phyloP scores from a whole-genome alignment of 2,329 filamentous ascomycete genomes.

The Pseudogymnoascus sp. region DNA sequence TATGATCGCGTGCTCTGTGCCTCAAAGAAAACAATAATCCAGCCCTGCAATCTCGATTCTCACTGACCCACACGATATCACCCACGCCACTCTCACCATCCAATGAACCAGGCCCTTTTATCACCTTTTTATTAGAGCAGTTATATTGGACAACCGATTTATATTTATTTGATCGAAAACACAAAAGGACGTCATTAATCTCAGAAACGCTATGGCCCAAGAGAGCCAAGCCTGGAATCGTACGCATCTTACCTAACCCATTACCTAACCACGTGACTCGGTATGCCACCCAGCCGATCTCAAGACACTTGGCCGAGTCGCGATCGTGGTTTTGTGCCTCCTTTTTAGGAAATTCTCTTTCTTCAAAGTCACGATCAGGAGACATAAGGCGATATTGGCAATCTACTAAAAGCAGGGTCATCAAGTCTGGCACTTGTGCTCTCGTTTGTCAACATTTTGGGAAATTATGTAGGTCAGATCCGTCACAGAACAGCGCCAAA shows the following conservation, averaged over 20 bases:
- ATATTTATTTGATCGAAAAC: neutral
- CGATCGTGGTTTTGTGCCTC: neutral
- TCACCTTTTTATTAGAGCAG: constrained; percentile 9
- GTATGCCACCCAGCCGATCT: neutral
- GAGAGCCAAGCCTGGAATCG: constrained; percentile 5
- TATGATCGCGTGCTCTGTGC: neutral
- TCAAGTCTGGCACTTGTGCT: neutral
- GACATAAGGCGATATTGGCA: constrained; percentile 4
- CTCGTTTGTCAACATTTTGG: neutral
- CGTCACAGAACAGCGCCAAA: neutral
- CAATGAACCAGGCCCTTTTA: neutral
- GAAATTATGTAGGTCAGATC: neutral
- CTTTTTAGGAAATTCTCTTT: neutral
- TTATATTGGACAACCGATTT: constrained; percentile 6
- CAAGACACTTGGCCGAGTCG: neutral
- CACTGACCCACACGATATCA: neutral
- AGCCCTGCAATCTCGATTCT: neutral
- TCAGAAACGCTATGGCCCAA: constrained; percentile 4
- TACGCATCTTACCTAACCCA: constrained; percentile 2
- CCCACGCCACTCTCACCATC: neutral
- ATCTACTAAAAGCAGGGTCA: constrained; percentile 1
- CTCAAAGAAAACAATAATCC: neutral
- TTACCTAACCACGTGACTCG: constrained; percentile 6
- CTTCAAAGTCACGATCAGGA: neutral
- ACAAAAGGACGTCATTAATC: constrained; percentile 8